These are phyloP conservation scores for Yamadazyma ubonensis DNA, from an alignment of 805 yeast genomes.

Conservation along the genomic window DNA sequence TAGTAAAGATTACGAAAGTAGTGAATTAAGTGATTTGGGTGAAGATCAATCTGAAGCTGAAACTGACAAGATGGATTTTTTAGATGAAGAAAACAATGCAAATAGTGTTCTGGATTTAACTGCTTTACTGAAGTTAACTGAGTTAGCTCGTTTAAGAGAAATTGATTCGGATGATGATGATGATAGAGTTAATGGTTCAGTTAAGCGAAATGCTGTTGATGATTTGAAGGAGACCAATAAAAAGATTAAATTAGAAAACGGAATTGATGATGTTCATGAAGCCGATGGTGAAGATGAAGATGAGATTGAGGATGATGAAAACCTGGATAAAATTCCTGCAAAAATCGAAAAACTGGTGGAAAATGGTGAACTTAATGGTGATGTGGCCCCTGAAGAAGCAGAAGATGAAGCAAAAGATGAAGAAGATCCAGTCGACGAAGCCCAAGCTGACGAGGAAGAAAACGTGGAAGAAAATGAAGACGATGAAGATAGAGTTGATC, in stretches of 20 bases:
- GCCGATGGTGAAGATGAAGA: slow-evolving; percentile 17
- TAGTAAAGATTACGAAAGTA: slow-evolving; percentile 27
- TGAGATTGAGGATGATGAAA: slow-evolving; percentile 17
- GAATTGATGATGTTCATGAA: slow-evolving; percentile 10
- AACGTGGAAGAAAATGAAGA: slow-evolving; percentile 16
- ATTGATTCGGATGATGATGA: slow-evolving; percentile 36
- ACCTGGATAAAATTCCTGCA: no score
- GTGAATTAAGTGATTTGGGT: slow-evolving; percentile 51
- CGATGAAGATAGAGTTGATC: slow-evolving; percentile 19
- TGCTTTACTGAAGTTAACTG: slow-evolving; percentile 42
- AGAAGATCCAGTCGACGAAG: slow-evolving; percentile 14
- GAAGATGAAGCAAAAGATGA: slow-evolving; percentile 15
- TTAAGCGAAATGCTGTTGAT: slow-evolving; percentile 13
- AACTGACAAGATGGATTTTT: slow-evolving; percentile 77
- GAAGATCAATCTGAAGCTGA: slow-evolving; percentile 82
- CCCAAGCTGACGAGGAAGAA: slow-evolving; percentile 19
- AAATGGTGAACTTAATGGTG: no score
- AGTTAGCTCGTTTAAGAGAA: slow-evolving; percentile 39
- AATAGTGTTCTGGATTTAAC: slow-evolving; percentile 36
- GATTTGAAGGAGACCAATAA: slow-evolving; percentile 6
- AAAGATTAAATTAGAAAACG: slow-evolving; percentile 3
- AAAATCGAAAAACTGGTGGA: no score
- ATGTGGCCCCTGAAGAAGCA: slow-evolving; percentile 7
- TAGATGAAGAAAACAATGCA: slow-evolving; percentile 30
- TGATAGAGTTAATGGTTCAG: slow-evolving; percentile 11